Conservation (phyloP, 1,284 basidiomycete genomes). For the Ganoderma resinaceum region DNA sequence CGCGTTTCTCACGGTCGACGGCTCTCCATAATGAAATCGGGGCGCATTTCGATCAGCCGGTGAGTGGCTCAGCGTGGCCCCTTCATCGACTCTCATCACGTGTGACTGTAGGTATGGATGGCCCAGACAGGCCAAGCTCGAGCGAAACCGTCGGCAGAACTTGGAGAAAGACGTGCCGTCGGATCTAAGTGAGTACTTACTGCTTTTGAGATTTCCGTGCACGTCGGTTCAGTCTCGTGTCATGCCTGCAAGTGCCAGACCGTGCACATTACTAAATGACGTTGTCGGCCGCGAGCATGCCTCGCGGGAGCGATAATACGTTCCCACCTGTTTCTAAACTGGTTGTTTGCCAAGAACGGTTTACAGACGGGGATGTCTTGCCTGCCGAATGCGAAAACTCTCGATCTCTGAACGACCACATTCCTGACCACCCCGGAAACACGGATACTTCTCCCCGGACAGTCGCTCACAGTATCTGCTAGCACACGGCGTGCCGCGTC, state of each 20-base stretch:
- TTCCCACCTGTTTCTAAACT: neutral
- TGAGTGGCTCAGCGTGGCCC: neutral
- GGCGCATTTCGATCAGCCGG: neutral
- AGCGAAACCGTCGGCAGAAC: no score
- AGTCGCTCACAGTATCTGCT: neutral
- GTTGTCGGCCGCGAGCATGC: neutral
- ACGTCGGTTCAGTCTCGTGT: neutral
- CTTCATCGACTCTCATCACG: neutral
- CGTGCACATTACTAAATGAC: neutral
- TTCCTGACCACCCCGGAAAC: neutral
- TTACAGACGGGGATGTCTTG: neutral
- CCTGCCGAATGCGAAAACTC: neutral
- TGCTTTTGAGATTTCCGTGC: neutral
- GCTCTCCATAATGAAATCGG: conserved; percentile 4
- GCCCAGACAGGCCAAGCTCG: neutral
- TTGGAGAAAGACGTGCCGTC: neutral
- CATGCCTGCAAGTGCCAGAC: neutral
- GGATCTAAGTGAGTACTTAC: no score
- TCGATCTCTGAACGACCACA: neutral
- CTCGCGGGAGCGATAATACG: neutral
- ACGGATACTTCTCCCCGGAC: neutral
- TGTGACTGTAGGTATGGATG: neutral
- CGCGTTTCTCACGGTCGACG: neutral
- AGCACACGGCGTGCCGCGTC: neutral
- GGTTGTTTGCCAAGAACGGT: neutral